phyloP scores from a whole-genome alignment of 768 basidiomycete genomes.

The Neoboletus subvelutipes region DNA sequence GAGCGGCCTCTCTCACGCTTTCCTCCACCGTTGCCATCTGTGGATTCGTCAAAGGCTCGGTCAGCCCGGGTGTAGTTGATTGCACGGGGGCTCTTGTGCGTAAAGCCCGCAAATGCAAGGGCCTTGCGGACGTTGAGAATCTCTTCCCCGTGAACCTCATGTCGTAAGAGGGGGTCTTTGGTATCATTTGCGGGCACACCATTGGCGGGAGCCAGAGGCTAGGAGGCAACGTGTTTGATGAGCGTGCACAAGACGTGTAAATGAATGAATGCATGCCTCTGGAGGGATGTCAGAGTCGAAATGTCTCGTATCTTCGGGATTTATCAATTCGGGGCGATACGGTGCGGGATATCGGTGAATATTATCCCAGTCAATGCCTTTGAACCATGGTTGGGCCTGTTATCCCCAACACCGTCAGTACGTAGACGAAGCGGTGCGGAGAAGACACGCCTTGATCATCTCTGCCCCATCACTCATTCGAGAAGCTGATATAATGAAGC shows the following conservation, averaged over 20 bases:
- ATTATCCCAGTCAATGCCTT: conserved; percentile 85
- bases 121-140: conserved; percentile 90
- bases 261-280: conserved; percentile 58
- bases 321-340: conserved; percentile 80
- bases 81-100: conserved; percentile 82
- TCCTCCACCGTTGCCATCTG: conserved; percentile 49
- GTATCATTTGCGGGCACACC: conserved; percentile 82
- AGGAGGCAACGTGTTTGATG: conserved; percentile 33
- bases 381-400: conserved; percentile 88
- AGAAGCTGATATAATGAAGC: conserved; percentile 54
- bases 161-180: conserved; percentile 82
- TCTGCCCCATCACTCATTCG: conserved; percentile 81
- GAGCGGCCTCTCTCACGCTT: conserved; percentile 63
- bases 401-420: conserved; percentile 18
- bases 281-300: conserved; percentile 94
- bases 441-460: conserved; percentile 70
- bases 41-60: conserved; percentile 61
- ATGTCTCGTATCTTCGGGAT: conserved; percentile 88
- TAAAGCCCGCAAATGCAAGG: conserved; percentile 88
- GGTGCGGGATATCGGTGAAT: conserved; percentile 84
- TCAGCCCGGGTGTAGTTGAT: conserved; percentile 77
- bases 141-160: conserved; percentile 82
- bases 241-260: conserved; percentile 22
- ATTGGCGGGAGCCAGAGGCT: conserved; percentile 89
- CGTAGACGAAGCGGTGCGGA: conserved; percentile 12